Conservation (phyloP, 2,329 filamentous ascomycete species). For the Clonostachys byssicola region DNA sequence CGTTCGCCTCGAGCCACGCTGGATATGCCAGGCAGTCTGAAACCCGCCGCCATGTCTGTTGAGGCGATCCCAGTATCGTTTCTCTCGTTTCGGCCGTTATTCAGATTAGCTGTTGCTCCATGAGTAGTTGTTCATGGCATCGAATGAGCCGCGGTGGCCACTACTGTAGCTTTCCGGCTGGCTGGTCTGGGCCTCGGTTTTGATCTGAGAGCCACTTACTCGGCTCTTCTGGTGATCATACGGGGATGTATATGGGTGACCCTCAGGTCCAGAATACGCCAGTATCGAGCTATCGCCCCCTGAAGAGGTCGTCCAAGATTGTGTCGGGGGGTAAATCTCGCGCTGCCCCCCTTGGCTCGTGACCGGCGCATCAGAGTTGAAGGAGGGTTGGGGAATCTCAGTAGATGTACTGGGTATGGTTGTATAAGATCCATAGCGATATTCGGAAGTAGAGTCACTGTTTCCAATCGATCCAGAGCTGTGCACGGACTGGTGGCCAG, state of each 20-base stretch:
- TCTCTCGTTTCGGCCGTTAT: too few relatives aligned
- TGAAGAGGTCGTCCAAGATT: conserved; percentile 46
- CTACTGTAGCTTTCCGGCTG: conserved; percentile 32
- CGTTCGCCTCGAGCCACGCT: too few relatives aligned
- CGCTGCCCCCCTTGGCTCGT: conserved; percentile 23
- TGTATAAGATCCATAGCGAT: conserved; percentile 47
- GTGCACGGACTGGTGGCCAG: conserved; percentile 49
- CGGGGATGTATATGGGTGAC: conserved; percentile 42
- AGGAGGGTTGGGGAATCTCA: conserved; percentile 22
- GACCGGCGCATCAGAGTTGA: conserved; percentile 20
- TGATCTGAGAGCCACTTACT: conserved; percentile 8
- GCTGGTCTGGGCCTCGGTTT: conserved; percentile 16
- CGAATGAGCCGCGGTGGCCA: conserved; percentile 34
- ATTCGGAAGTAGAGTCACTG: conserved; percentile 47
- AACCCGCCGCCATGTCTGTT: too few relatives aligned
- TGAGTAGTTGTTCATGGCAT: conserved; percentile 49
- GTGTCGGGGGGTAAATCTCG: conserved; percentile 50
- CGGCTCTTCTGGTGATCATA: conserved; percentile 41
- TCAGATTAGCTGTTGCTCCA: conserved; percentile 32
- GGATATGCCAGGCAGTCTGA: too few relatives aligned
- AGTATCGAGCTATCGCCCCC: conserved; percentile 38
- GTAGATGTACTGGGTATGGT: conserved; percentile 17
- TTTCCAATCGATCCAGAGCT: conserved; percentile 41
- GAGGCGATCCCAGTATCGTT: too few relatives aligned
- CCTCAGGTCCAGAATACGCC: conserved; percentile 39